Evolutionary conservation across 2,329 filamentous ascomycete genomes (phyloP), one percentile per base, ranked within the genome.

Genomic region (Tolypocladium album): DNA sequence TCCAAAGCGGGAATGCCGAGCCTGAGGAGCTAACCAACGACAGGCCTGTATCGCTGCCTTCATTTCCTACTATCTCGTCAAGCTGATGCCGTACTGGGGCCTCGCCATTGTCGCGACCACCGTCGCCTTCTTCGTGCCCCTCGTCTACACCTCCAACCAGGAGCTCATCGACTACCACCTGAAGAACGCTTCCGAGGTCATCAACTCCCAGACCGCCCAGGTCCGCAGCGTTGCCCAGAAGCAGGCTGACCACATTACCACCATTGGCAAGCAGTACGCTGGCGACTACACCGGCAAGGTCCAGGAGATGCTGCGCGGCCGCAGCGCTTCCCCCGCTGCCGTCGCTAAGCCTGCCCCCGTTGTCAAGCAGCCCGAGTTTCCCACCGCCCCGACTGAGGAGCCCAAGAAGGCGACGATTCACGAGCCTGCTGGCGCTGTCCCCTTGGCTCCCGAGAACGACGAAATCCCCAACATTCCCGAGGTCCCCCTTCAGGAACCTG

Each of bases 41-140:
- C 57, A 88, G 84, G 82, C 84, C 60, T 83, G 82, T 63, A 57
- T 86, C 58, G 77, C 77, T 62, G 80, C 86, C 56, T 86, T 88
- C 72, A 64, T 88, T 63, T 85, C 85, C 31, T 88, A 88, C 76
- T 85, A 81, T 72, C 78, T 89, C 45, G 81, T 87, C 73, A 89
- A 88, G 78, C 76, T 88, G 62, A 81, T 89, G 56, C 86, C 86
- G 42, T 82, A 87, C 77, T 89, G 86, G 86, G 85, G 84, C 42
- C 81, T 89, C 64, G 77, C 84, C 55, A 73, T 89, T 64, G 77
- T 88, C 66, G 76, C 74, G 64, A 83, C 83, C 61, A 83, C 83
- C 15, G 71, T 83, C 57, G 68, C 81, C 61, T 89, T 89, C 77
- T 76, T 86, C 61, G 78, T 76, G 15, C 86, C 86, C 38, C 78